Conservation (phyloP, 176 grass and related monocot genomes). For the Oryza nivara region DNA sequence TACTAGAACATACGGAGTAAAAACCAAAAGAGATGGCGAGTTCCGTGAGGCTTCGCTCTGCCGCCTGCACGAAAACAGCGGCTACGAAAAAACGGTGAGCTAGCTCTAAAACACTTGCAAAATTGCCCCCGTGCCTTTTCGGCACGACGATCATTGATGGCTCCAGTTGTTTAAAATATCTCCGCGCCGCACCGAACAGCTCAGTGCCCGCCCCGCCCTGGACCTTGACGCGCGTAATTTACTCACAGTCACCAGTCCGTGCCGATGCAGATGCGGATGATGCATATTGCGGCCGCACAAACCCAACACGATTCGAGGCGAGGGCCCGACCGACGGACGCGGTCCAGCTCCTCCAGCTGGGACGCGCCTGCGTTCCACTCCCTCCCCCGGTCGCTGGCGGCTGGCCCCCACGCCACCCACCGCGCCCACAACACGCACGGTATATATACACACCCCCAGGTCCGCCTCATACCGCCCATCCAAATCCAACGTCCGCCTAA, state of each 20-base stretch:
- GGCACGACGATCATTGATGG: neutral
- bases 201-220: neutral
- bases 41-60: neutral
- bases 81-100: neutral
- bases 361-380: neutral
- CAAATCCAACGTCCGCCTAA: slow-evolving; percentile 27
- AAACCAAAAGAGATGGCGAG: neutral
- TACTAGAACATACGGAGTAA: neutral
- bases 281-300: neutral
- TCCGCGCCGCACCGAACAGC: neutral
- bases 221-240: neutral
- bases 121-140: neutral
- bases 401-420: neutral
- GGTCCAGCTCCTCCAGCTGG: slow-evolving; percentile 26
- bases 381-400: neutral
- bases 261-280: neutral
- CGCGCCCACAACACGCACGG: slow-evolving; percentile 21
- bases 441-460: slow-evolving; percentile 19
- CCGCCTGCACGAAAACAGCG: neutral
- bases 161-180: neutral
- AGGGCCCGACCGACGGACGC: neutral
- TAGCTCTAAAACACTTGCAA: neutral
- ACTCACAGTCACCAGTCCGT: too few relatives aligned
- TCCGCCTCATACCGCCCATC: neutral
- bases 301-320: neutral